These are phyloP conservation scores for Fusarium odoratissimum DNA, from an alignment of 2,329 filamentous ascomycete species.

Conservation along the genomic window DNA sequence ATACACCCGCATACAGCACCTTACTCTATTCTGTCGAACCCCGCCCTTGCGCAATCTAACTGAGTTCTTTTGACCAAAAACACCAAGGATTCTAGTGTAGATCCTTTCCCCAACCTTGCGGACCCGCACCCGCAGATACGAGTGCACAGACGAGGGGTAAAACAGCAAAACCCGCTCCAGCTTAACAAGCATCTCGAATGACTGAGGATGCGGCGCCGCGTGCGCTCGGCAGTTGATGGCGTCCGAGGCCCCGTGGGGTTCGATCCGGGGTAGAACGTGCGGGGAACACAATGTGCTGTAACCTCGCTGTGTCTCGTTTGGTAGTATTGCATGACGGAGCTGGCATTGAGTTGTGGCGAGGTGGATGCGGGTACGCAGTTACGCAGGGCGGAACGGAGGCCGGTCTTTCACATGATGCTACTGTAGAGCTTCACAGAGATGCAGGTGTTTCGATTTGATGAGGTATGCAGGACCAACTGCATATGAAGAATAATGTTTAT, in stretches of 20 bases:
- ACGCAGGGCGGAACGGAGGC: constrained; percentile 11
- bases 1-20: neutral
- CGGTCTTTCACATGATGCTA: neutral
- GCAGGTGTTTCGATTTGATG: neutral
- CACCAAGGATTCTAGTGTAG: neutral
- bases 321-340: neutral
- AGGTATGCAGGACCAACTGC: neutral
- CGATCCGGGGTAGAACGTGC: neutral
- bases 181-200: neutral
- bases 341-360: neutral
- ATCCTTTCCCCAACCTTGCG: constrained; percentile 4
- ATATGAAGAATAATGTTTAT: neutral
- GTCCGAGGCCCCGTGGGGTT: neutral
- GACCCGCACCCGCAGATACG: constrained; percentile 31
- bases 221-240: constrained; percentile 25
- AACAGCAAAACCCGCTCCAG: neutral
- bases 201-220: constrained; percentile 9
- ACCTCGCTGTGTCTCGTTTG: neutral
- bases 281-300: neutral
- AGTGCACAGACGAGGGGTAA: neutral
- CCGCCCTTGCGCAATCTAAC: neutral
- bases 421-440: neutral
- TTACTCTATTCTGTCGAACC: neutral
- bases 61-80: neutral
- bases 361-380: neutral